Conservation (phyloP, 805 yeast genomes). For the Nakazawaea sp. region DNA sequence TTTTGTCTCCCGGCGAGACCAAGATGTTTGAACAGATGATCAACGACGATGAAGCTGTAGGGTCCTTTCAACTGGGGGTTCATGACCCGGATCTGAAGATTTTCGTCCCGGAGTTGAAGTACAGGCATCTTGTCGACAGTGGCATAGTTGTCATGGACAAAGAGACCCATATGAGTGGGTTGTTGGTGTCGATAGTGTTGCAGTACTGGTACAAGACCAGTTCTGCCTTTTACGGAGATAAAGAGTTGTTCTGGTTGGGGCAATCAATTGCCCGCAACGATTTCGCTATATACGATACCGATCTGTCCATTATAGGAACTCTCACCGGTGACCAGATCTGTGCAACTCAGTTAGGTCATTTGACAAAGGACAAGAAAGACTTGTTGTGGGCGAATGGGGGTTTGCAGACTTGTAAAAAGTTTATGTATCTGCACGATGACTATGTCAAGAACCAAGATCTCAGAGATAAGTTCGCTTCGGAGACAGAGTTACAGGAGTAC, state of each 20-base stretch:
- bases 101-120: neutral
- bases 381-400: constrained; percentile 28
- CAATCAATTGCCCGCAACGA: constrained; percentile 51
- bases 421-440: constrained; percentile 2
- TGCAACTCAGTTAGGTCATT: constrained; percentile 23
- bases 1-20: constrained; percentile 22
- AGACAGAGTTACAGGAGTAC: neutral
- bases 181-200: constrained; percentile 33
- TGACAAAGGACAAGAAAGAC: constrained; percentile 12
- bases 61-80: constrained; percentile 17
- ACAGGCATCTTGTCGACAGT: constrained; percentile 38
- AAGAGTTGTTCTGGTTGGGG: constrained; percentile 73
- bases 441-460: neutral
- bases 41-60: constrained; percentile 14
- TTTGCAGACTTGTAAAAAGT: constrained; percentile 18
- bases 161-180: constrained; percentile 39
- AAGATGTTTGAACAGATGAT: constrained; percentile 30
- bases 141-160: constrained; percentile 44
- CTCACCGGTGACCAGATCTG: constrained; percentile 15
- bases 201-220: constrained; percentile 35
- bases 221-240: constrained; percentile 67
- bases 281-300: constrained; percentile 18
- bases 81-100: constrained; percentile 35
- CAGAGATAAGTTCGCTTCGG: neutral
- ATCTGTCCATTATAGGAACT: constrained; percentile 17